phyloP scores from a whole-genome alignment of 345 rosid genomes.

The Melaleuca quinquenervia region DNA sequence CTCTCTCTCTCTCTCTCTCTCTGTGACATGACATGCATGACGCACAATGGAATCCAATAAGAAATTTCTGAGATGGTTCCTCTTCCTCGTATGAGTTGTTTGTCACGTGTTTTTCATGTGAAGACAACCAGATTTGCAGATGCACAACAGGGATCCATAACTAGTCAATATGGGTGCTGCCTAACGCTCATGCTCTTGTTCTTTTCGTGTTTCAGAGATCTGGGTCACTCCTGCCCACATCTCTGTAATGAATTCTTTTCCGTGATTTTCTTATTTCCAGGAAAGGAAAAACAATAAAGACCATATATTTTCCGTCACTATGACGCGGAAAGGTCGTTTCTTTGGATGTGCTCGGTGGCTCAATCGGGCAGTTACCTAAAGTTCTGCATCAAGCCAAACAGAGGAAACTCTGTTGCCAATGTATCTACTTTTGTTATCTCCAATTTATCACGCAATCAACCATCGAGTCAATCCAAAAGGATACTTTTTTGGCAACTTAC shows the following conservation, averaged over 20 bases:
- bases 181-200: background rate
- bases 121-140: background rate
- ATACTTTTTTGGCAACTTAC: background rate
- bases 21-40: background rate
- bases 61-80: background rate
- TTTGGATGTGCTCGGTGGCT: background rate
- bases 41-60: background rate
- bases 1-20: background rate
- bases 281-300: background rate
- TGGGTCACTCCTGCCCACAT: background rate
- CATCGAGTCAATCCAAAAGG: background rate
- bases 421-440: background rate
- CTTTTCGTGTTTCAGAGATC: background rate
- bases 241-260: background rate
- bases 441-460: background rate
- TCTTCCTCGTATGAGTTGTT: background rate
- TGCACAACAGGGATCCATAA: background rate
- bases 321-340: background rate
- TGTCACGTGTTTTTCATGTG: constrained; percentile 1
- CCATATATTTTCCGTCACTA: background rate
- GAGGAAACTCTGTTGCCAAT: background rate
- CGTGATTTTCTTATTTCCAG: background rate
- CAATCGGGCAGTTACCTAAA: background rate
- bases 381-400: background rate
- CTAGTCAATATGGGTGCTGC: background rate